These are phyloP conservation scores for Backusella sp. DNA, from an alignment of 192 early-diverging fungal genomes.

Conservation along the genomic window DNA sequence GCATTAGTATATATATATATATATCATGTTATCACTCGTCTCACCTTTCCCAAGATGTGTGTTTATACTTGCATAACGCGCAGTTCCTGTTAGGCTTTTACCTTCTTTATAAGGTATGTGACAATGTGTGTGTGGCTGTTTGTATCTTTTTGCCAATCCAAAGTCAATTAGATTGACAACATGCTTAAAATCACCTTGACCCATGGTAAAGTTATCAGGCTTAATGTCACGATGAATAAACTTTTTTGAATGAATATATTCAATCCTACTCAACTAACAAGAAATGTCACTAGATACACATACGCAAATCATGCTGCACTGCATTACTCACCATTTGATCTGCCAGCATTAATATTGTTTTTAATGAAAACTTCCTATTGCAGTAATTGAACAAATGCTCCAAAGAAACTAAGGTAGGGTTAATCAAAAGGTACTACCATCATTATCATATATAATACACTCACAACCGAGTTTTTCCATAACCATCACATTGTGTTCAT, in stretches of 20 bases:
- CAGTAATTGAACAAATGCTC: conserved; percentile 92
- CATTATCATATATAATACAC: background rate
- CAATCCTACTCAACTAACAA: conserved; percentile 57
- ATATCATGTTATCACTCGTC: background rate
- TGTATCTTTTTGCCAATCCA: conserved; percentile 87
- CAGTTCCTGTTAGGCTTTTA: conserved; percentile 90
- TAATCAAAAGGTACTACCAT: background rate
- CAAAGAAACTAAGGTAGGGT: conserved; percentile 51
- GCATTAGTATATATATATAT: background rate
- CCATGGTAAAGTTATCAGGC: conserved; percentile 92
- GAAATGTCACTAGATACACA: background rate
- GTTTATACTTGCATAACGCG: conserved; percentile 88
- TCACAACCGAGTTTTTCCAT: conserved; percentile 81
- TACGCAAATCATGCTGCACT: background rate
- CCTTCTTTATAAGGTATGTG: conserved; percentile 91
- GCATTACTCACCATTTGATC: conserved; percentile 69
- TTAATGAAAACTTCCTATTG: conserved; percentile 83
- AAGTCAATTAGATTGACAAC: conserved; percentile 89
- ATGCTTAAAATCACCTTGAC: conserved; percentile 75
- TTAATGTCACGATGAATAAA: conserved; percentile 92
- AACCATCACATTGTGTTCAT: conserved; percentile 82
- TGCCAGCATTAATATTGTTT: conserved; percentile 82
- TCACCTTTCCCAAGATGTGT: conserved; percentile 75
- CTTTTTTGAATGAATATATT: conserved; percentile 76
- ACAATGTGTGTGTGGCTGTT: conserved; percentile 75